Base-by-base conservation (phyloP, 495 filamentous ascomycete species). In the Penicillium crystallinum region DNA sequence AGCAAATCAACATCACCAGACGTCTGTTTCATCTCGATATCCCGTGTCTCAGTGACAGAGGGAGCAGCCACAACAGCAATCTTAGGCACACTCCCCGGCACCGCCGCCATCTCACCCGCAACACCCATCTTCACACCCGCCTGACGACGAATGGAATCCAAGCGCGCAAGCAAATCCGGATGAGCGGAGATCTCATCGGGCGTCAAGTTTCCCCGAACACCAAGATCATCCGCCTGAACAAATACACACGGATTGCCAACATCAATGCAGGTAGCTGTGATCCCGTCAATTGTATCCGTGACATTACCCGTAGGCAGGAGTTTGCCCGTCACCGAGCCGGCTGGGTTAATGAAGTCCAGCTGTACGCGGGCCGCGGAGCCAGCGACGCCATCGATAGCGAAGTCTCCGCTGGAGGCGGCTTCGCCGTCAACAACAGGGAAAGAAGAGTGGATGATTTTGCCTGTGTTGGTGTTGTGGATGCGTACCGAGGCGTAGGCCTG, bases 201-300 rank as follows among this genome's bases (percentile, higher is more conserved):
- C 4, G 74, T 70, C 19, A 86, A 61, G 2, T 74, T 73, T 8
- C 74, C 71, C 1, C 64, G 50, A 0, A 86, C 57, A 4, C 69
- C 77, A 0, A 88, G 58, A 55, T 81, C 78, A 1, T 56, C 57
- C 2, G 79, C 79, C 7, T 66, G 66, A 0, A 89, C 70, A 59
- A 89, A 89, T 4, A 86, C 77, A 30, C 81, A 80, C 0, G 86
- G 87, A 53, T 88, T 89, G 1, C 76, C 79, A 2, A 79, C 83
- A 51, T 91, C 87, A 23, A 89, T 75, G 34, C 74, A 76, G 8
- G 70, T 81, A 2, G 77, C 81, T n/a, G 69, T 58, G 0, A 81
- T 64, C 2, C 79, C 76, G 6, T 73, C 64, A 27, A 89, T 69
- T 0, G 30, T 58, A 54, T 91, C 82, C 6, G 75, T 61, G 1